A percentile compares a stretch with the other conserved stretches of the same genome.
These are phyloP conservation scores for Lepiota brunneoincarnata DNA, from an alignment of 768 basidiomycete species.

Conservation along the genomic window DNA sequence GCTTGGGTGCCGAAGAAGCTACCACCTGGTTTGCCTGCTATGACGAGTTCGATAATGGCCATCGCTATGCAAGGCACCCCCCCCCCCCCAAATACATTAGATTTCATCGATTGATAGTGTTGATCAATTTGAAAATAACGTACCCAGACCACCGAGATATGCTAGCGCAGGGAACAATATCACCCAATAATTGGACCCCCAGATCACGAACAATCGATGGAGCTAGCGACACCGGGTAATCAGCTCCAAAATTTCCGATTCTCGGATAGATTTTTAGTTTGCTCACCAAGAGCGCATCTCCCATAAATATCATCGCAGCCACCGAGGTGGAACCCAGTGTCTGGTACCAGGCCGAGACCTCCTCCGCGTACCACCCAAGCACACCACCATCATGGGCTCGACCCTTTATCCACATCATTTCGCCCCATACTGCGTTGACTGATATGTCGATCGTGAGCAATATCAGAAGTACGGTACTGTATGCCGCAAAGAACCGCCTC, in stretches of 20 bases:
- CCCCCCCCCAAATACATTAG: background rate
- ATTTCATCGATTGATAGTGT: background rate
- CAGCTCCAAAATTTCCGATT: background rate
- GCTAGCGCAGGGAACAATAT: constrained; percentile 23
- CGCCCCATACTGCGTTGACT: constrained; percentile 28
- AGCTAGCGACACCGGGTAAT: constrained; percentile 15
- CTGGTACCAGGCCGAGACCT: constrained; percentile 29
- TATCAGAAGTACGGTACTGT: constrained; percentile 24
- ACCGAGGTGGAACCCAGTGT: constrained; percentile 25
- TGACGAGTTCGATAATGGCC: constrained; percentile 36
- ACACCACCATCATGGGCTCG: constrained; percentile 24
- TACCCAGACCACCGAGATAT: constrained; percentile 27
- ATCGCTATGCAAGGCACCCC: constrained; percentile 28
- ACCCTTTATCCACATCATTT: constrained; percentile 29
- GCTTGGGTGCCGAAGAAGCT: constrained; percentile 36
- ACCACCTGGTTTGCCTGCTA: constrained; percentile 34
- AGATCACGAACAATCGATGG: constrained; percentile 28
- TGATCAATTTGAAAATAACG: constrained; percentile 6
- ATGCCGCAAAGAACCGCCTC: constrained; percentile 26
- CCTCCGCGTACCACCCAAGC: constrained; percentile 21
- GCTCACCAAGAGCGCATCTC: constrained; percentile 28
- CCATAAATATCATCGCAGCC: constrained; percentile 28
- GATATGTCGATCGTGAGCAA: constrained; percentile 26
- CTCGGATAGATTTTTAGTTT: background rate
- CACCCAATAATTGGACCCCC: constrained; percentile 21